These are phyloP conservation scores for Syncephalastrum monosporum DNA, from an alignment of 371 early-diverging fungal genomes.

Conservation along the genomic window DNA sequence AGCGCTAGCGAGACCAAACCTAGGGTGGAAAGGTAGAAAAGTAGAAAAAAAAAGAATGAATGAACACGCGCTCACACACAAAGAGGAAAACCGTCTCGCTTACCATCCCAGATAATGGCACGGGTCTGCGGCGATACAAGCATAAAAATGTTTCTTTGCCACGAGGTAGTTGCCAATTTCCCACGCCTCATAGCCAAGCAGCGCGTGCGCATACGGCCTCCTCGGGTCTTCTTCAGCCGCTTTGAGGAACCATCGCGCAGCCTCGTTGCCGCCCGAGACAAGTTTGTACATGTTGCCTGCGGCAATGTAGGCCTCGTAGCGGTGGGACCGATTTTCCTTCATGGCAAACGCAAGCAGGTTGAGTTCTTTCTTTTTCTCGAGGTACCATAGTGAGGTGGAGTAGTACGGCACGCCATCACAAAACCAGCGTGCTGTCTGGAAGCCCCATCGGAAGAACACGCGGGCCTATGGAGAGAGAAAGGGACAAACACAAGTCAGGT, in stretches of 20 bases:
- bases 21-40: too few species aligned
- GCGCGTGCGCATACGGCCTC: constrained; percentile 31
- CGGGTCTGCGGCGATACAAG: constrained; percentile 30
- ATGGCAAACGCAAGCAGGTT: constrained; percentile 41
- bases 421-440: constrained; percentile 41
- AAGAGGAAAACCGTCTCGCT: not conserved
- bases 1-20: too few species aligned
- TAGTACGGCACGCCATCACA: constrained; percentile 40
- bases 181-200: constrained; percentile 44
- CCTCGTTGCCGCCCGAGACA: constrained; percentile 26
- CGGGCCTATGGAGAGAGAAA: constrained; percentile 16
- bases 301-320: constrained; percentile 40
- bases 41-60: too few species aligned
- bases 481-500: not conserved
- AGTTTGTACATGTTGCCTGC: constrained; percentile 46
- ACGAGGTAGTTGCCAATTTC: constrained; percentile 32
- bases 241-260: constrained; percentile 39
- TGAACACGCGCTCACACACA: too few species aligned
- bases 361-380: constrained; percentile 36
- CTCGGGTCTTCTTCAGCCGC: constrained; percentile 31
- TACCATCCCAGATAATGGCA: constrained; percentile 41
- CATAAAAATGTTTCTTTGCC: constrained; percentile 34
- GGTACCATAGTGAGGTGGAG: constrained; percentile 44
- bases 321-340: constrained; percentile 33
- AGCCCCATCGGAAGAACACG: constrained; percentile 35